phyloP scores from a whole-genome alignment of 2,329 filamentous ascomycete species.

The Trichoderma sp. region DNA sequence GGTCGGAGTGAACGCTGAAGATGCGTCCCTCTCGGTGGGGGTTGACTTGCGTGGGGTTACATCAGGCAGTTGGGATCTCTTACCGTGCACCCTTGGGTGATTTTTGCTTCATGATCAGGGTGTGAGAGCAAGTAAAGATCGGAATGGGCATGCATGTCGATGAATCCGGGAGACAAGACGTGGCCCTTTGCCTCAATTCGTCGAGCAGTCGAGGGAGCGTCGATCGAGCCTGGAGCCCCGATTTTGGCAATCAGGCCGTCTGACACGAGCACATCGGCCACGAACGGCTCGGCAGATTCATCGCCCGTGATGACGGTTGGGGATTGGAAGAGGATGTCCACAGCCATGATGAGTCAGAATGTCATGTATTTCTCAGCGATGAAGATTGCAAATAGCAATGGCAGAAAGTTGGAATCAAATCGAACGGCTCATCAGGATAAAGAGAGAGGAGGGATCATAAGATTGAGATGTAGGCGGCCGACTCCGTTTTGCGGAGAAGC shows the following conservation, averaged over 20 bases:
- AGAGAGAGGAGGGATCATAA: neutral
- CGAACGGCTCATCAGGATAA: neutral
- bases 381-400: neutral
- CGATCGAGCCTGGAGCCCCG: constrained; percentile 26
- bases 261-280: constrained; percentile 30
- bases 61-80: constrained; percentile 8
- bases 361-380: neutral
- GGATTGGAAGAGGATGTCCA: constrained; percentile 29
- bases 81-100: constrained; percentile 33
- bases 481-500: constrained; percentile 16
- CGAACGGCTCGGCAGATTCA: constrained; percentile 28
- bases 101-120: constrained; percentile 32
- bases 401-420: neutral
- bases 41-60: constrained; percentile 5
- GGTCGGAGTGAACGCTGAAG: neutral
- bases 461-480: neutral
- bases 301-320: constrained; percentile 31
- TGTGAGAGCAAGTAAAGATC: constrained; percentile 32
- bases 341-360: constrained; percentile 3
- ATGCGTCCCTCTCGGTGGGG: constrained; percentile 1
- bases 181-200: constrained; percentile 29
- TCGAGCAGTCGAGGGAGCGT: constrained; percentile 22
- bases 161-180: constrained; percentile 32
- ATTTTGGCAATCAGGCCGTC: constrained; percentile 30
- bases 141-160: constrained; percentile 34